A percentile compares a stretch with the other conserved stretches of the same genome.
Conservation (phyloP, 2,329 filamentous ascomycete genomes). For the Aspergillus tamarii region DNA sequence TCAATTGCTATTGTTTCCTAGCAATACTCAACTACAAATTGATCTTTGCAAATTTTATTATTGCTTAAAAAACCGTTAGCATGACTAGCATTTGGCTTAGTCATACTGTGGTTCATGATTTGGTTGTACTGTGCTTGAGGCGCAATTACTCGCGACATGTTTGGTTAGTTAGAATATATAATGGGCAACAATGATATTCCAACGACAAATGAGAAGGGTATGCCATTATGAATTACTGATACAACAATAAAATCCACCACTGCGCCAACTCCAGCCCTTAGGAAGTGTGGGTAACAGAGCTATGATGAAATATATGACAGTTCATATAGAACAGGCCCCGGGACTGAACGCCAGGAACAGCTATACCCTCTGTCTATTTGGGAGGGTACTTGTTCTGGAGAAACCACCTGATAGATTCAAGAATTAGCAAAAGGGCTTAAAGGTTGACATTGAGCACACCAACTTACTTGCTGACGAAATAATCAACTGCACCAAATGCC, state of each 20-base stretch:
- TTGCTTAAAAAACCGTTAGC: background rate
- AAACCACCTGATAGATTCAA: constrained; percentile 45
- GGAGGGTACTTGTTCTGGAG: constrained; percentile 55
- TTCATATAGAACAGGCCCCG: background rate
- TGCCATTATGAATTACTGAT: constrained; percentile 3
- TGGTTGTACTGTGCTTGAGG: background rate
- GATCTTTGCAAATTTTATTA: background rate
- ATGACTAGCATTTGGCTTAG: background rate
- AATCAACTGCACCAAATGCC: constrained; percentile 49
- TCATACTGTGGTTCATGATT: background rate
- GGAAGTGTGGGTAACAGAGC: background rate
- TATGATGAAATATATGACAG: background rate
- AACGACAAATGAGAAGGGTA: background rate
- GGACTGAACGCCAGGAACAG: background rate
- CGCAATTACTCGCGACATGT: background rate
- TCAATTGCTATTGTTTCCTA: background rate
- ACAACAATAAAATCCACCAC: constrained; percentile 1
- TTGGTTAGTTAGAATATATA: background rate
- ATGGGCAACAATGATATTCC: background rate
- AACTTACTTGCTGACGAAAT: constrained; percentile 54
- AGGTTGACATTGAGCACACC: background rate
- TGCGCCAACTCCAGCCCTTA: constrained; percentile 1
- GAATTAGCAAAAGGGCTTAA: constrained; percentile 13
- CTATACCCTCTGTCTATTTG: constrained; percentile 38
- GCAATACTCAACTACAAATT: background rate